These are phyloP conservation scores for Nectriaceae sp. DNA, from an alignment of 2,329 filamentous ascomycete species.

Conservation along the genomic window DNA sequence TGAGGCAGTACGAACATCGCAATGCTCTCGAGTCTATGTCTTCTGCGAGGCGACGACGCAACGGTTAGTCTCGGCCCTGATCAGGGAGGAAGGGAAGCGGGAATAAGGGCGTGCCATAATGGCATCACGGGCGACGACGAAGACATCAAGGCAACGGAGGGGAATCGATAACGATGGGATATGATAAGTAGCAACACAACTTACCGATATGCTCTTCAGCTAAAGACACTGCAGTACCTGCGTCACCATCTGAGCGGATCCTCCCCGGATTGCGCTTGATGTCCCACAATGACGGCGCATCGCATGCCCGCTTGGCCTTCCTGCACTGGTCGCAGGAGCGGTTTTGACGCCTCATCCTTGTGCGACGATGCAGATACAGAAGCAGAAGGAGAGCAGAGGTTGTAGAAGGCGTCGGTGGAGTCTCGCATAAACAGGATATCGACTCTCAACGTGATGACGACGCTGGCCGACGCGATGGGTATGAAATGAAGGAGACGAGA, in stretches of 20 bases:
- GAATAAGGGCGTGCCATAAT: neutral
- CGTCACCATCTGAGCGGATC: constrained; percentile 21
- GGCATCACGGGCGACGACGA: neutral
- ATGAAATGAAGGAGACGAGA: constrained; percentile 9
- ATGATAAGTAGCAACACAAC: constrained; percentile 9
- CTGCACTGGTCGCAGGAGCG: constrained; percentile 32
- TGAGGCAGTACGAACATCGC: constrained; percentile 30
- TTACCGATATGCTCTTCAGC: constrained; percentile 30
- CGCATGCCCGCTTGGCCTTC: constrained; percentile 31
- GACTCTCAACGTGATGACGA: no score
- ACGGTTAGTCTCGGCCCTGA: constrained; percentile 22
- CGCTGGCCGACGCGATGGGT: neutral
- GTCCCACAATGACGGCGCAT: constrained; percentile 31
- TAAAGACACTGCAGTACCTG: constrained; percentile 22
- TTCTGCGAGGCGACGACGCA: constrained; percentile 22
- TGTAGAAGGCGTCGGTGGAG: neutral
- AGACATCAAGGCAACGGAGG: constrained; percentile 7
- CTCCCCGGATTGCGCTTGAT: constrained; percentile 30
- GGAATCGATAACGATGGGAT: constrained; percentile 4
- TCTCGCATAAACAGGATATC: neutral
- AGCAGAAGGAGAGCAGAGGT: constrained; percentile 1
- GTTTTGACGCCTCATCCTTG: constrained; percentile 30
- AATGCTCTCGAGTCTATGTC: constrained; percentile 30
- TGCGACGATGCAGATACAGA: neutral
- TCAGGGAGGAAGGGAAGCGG: neutral